Percentiles rank a stretch among this genome's conserved stretches.
phyloP scores from a whole-genome alignment of 1,284 basidiomycete species.

The Tremellales sp. region DNA sequence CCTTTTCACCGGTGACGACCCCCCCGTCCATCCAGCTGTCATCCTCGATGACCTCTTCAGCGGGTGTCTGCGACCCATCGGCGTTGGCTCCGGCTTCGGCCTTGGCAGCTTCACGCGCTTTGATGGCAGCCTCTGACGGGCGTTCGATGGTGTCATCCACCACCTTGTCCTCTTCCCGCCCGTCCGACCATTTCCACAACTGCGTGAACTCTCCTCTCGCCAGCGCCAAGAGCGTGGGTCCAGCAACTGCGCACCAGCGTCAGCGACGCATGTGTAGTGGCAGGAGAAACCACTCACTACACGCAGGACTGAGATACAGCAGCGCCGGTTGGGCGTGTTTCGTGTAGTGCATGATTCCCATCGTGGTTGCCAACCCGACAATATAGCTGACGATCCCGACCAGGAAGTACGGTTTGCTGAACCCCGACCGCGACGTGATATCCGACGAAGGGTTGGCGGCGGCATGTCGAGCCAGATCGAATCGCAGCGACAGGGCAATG shows the following conservation, averaged over 20 bases:
- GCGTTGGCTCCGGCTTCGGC: constrained; percentile 12
- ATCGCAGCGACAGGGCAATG: constrained; percentile 81
- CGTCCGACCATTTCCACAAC: constrained; percentile 39
- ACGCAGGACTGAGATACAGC: constrained; percentile 68
- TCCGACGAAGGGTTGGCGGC: constrained; percentile 22
- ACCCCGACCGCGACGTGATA: constrained; percentile 43
- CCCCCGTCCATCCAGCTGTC: constrained; percentile 45
- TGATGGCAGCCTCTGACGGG: constrained; percentile 35
- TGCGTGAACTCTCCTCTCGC: constrained; percentile 43
- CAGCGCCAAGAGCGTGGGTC: constrained; percentile 44
- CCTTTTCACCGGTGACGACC: constrained; percentile 15
- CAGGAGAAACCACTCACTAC: constrained; percentile 58
- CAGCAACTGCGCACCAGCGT: constrained; percentile 27
- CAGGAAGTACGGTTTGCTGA: constrained; percentile 74
- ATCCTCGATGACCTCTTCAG: constrained; percentile 22
- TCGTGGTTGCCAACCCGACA: constrained; percentile 71
- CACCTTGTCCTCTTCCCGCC: constrained; percentile 17
- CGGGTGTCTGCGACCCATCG: constrained; percentile 4
- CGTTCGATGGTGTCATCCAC: constrained; percentile 38
- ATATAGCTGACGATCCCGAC: constrained; percentile 71
- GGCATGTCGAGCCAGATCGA: constrained; percentile 60
- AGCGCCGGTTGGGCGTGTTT: constrained; percentile 84
- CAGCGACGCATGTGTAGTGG: not conserved
- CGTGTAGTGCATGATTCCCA: constrained; percentile 81
- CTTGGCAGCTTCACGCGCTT: constrained; percentile 21